phyloP scores from a whole-genome alignment of 768 basidiomycete species.

The Phlegmacium glaucopus region DNA sequence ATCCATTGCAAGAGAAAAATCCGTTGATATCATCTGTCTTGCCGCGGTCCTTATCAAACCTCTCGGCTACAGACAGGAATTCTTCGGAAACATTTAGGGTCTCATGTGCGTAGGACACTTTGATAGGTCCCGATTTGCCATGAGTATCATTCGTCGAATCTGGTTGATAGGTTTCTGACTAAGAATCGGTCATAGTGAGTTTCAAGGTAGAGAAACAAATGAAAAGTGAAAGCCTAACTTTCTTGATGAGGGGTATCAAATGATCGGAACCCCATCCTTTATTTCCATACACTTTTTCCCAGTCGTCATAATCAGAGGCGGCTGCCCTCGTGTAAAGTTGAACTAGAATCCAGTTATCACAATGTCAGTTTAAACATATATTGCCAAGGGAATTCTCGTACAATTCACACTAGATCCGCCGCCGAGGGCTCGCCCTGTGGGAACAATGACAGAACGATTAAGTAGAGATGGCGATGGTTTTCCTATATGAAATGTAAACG shows the following conservation, averaged over 20 bases:
- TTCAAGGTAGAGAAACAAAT: not conserved
- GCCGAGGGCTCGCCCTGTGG: slow-evolving; percentile 49
- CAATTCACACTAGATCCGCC: slow-evolving; percentile 65
- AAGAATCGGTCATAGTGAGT: not conserved
- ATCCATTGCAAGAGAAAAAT: slow-evolving; percentile 28
- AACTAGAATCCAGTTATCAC: slow-evolving; percentile 23
- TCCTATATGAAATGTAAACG: slow-evolving; percentile 42
- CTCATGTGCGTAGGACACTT: slow-evolving; percentile 39
- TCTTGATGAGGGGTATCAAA: slow-evolving; percentile 54
- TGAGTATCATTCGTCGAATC: slow-evolving; percentile 32
- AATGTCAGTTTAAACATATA: not conserved
- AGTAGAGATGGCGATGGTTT: slow-evolving; percentile 31
- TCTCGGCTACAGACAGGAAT: slow-evolving; percentile 41
- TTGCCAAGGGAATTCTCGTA: slow-evolving; percentile 19
- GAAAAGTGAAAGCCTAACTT: slow-evolving; percentile 33
- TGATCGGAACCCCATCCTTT: slow-evolving; percentile 58
- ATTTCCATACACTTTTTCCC: slow-evolving; percentile 49
- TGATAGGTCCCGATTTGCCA: slow-evolving; percentile 48
- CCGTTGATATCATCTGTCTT: slow-evolving; percentile 45
- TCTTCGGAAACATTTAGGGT: slow-evolving; percentile 40
- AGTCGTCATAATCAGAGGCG: slow-evolving; percentile 65
- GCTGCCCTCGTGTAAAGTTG: slow-evolving; percentile 56
- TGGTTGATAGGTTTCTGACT: slow-evolving; percentile 41
- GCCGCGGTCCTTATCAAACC: slow-evolving; percentile 46
- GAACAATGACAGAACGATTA: slow-evolving; percentile 40